Evolutionary conservation across 495 filamentous ascomycete species (phyloP).

Genomic region (Friedmanniomyces endolithicus): DNA sequence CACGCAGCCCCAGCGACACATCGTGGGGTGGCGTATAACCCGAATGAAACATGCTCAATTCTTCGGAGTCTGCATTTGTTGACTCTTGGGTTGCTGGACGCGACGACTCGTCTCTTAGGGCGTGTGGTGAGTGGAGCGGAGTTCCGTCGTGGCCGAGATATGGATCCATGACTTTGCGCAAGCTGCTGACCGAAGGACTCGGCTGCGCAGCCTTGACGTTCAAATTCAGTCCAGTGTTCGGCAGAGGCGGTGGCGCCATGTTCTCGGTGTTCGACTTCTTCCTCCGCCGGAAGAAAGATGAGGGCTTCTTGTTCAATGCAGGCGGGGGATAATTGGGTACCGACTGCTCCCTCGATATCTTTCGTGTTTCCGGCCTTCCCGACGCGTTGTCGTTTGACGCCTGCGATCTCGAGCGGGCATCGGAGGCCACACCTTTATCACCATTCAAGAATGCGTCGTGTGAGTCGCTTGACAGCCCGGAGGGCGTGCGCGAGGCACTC

Average conservation of each 20-base stretch:
- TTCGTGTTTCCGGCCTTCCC: background rate
- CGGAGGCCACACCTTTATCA: background rate
- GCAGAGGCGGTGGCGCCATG: slow-evolving; percentile 36
- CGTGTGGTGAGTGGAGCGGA: slow-evolving; percentile 18
- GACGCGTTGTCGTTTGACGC: background rate
- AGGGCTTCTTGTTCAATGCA: slow-evolving; percentile 74
- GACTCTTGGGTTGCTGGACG: slow-evolving; percentile 19
- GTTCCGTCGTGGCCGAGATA: slow-evolving; percentile 39
- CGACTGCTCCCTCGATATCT: slow-evolving; percentile 4
- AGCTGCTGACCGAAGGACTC: slow-evolving; percentile 70
- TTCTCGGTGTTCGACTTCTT: slow-evolving; percentile 69
- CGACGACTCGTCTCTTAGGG: slow-evolving; percentile 14
- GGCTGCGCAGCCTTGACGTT: slow-evolving; percentile 32
- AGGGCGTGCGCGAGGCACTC: background rate
- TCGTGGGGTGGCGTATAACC: slow-evolving; percentile 49
- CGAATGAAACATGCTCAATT: slow-evolving; percentile 44
- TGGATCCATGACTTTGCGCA: slow-evolving; percentile 82
- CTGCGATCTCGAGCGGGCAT: background rate
- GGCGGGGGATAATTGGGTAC: slow-evolving; percentile 23
- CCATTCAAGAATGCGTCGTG: background rate
- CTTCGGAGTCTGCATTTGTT: slow-evolving; percentile 22
- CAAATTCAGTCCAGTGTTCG: slow-evolving; percentile 21
- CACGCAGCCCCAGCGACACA: slow-evolving; percentile 41
- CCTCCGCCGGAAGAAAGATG: slow-evolving; percentile 80
- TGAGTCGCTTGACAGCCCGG: slow-evolving; percentile 4